Evolutionary conservation across 768 basidiomycete species (phyloP).

Genomic region (Pilatotrama ljubarskyi): DNA sequence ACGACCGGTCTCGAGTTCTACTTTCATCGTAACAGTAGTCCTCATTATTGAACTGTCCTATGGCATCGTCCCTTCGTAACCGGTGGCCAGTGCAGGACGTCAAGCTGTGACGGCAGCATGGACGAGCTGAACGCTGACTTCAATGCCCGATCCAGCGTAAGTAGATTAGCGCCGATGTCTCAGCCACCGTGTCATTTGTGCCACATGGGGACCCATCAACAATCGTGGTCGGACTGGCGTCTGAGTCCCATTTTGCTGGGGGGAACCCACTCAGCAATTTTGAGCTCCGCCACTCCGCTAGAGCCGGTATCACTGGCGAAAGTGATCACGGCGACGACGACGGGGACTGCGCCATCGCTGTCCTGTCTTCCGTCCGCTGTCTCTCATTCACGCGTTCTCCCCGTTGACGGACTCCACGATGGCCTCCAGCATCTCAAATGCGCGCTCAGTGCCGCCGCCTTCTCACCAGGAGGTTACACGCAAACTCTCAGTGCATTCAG

Average conservation of each 20-base stretch:
- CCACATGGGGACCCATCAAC: neutral
- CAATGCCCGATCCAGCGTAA: neutral
- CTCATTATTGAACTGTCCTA: too few species aligned
- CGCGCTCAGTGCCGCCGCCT: constrained; percentile 56
- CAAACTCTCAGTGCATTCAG: constrained; percentile 78
- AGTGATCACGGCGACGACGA: constrained; percentile 21
- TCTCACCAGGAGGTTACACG: constrained; percentile 85
- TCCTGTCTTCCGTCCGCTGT: constrained; percentile 3
- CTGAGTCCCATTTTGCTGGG: neutral
- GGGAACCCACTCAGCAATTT: neutral
- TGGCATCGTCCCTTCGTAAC: too few species aligned
- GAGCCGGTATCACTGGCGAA: constrained; percentile 6
- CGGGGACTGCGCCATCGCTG: constrained; percentile 3
- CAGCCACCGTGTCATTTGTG: constrained; percentile 7
- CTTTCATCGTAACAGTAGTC: too few species aligned
- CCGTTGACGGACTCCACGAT: neutral
- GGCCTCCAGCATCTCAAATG: constrained; percentile 18
- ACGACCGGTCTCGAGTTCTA: too few species aligned
- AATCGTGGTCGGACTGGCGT: neutral
- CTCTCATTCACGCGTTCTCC: constrained; percentile 7
- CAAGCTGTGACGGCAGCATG: too few species aligned
- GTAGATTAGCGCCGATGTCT: neutral
- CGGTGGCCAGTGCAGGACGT: too few species aligned
- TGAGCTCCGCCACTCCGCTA: constrained; percentile 7
- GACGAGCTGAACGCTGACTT: neutral